These are phyloP conservation scores for Pleurotus giganteus DNA, from an alignment of 768 basidiomycete genomes.

Conservation along the genomic window DNA sequence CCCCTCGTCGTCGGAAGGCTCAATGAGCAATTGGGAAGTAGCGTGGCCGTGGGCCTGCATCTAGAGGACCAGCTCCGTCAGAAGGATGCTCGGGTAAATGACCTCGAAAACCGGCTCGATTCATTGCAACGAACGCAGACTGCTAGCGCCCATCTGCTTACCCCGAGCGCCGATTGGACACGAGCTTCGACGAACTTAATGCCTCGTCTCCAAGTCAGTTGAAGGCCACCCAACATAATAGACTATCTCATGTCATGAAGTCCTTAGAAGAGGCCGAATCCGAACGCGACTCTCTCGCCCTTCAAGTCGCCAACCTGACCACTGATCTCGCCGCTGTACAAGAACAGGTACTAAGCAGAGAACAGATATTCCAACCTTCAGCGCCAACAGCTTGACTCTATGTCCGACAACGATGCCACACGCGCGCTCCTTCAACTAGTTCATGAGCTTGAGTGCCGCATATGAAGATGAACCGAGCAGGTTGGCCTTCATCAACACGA, in stretches of 20 bases:
- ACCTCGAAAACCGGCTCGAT: background rate
- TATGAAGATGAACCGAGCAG: conserved; percentile 67
- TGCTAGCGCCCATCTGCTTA: background rate
- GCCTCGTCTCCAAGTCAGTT: conserved; percentile 32
- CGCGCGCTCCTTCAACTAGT: conserved; percentile 61
- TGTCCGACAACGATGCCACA: conserved; percentile 57
- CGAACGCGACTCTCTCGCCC: conserved; percentile 62
- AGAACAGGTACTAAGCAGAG: conserved; percentile 56
- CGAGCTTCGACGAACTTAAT: conserved; percentile 29
- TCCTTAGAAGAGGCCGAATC: conserved; percentile 58
- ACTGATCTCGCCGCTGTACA: conserved; percentile 53
- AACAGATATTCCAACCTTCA: conserved; percentile 60
- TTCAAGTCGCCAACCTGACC: conserved; percentile 63
- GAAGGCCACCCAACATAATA: conserved; percentile 33
- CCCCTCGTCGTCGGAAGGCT: conserved; percentile 38
- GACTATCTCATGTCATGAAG: conserved; percentile 39
- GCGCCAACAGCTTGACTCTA: conserved; percentile 61
- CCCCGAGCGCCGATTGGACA: conserved; percentile 28
- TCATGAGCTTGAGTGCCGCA: conserved; percentile 63
- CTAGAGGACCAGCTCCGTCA: background rate
- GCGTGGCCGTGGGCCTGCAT: background rate
- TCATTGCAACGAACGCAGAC: background rate
- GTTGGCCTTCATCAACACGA: conserved; percentile 81
- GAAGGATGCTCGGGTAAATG: conserved; percentile 1
- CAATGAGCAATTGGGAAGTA: conserved; percentile 12